Conservation (phyloP, 371 early-diverging fungal species). For the Coemansia sp. region DNA sequence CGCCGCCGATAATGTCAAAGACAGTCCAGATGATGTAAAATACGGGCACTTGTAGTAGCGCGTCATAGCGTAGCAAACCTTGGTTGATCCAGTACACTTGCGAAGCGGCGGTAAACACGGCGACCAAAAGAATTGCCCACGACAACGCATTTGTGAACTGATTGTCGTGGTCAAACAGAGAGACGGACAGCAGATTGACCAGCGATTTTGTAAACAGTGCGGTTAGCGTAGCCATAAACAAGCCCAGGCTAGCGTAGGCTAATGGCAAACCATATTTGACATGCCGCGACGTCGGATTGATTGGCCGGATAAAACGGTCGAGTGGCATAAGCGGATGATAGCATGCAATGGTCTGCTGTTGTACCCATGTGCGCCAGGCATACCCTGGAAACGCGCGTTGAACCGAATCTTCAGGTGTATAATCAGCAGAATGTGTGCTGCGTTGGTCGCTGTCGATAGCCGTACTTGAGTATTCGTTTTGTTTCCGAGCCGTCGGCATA, state of each 20-base stretch:
- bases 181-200: slow-evolving; percentile 70
- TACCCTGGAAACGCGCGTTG: too few relatives aligned
- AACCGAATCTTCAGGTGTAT: too few relatives aligned
- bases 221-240: slow-evolving; percentile 80
- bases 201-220: slow-evolving; percentile 82
- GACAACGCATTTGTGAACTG: slow-evolving; percentile 67
- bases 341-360: not conserved
- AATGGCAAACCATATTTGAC: slow-evolving; percentile 59
- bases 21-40: slow-evolving; percentile 84
- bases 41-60: slow-evolving; percentile 80
- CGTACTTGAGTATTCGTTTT: too few relatives aligned
- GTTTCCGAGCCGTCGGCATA: too few relatives aligned
- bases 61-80: slow-evolving; percentile 82
- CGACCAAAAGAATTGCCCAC: slow-evolving; percentile 71
- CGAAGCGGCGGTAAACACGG: slow-evolving; percentile 70
- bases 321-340: slow-evolving; percentile 4
- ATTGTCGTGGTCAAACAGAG: slow-evolving; percentile 68
- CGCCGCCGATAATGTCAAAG: slow-evolving; percentile 73
- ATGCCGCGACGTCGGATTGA: slow-evolving; percentile 41
- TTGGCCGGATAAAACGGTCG: slow-evolving; percentile 39
- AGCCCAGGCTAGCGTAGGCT: slow-evolving; percentile 67
- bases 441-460: too few relatives aligned
- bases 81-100: slow-evolving; percentile 85
- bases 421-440: too few relatives aligned
- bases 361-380: too few relatives aligned